Evolutionary conservation across 495 filamentous ascomycete species (phyloP).

Genomic region (Penicillium simplicissimum): DNA sequence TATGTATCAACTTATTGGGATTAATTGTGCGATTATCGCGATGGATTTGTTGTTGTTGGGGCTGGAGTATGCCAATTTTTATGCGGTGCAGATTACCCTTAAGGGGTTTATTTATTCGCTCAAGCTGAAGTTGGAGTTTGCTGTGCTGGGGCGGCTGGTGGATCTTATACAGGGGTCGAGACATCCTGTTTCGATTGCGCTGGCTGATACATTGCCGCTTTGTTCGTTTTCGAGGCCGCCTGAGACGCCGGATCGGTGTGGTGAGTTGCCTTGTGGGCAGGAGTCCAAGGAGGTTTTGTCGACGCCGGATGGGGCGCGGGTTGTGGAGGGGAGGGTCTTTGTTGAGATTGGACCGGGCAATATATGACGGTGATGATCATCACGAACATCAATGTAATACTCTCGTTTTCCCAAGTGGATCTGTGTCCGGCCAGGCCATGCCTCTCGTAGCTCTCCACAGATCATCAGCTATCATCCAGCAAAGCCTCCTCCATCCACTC

Average conservation of each 20-base stretch:
- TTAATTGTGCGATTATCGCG: constrained; percentile 53
- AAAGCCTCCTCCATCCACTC: constrained; percentile 28
- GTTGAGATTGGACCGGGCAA: constrained; percentile 13
- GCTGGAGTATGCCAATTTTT: constrained; percentile 53
- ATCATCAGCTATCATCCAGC: constrained; percentile 3
- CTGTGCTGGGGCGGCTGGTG: constrained; percentile 56
- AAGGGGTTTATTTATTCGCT: constrained; percentile 63
- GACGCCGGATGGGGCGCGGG: background rate
- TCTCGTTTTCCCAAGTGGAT: background rate
- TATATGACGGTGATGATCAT: constrained; percentile 11
- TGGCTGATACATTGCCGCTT: constrained; percentile 33
- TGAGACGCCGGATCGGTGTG: constrained; percentile 11
- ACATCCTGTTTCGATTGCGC: constrained; percentile 29
- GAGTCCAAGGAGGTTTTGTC: constrained; percentile 26
- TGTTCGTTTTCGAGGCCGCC: constrained; percentile 21
- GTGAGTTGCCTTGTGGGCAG: constrained; percentile 8
- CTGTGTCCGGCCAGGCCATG: background rate
- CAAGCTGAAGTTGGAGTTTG: constrained; percentile 65
- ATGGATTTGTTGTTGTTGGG: constrained; percentile 52
- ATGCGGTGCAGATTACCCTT: constrained; percentile 55
- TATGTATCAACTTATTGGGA: constrained; percentile 55
- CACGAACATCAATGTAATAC: background rate
- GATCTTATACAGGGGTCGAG: constrained; percentile 40
- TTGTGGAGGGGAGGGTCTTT: constrained; percentile 21
- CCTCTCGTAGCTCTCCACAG: constrained; percentile 4